Evolutionary conservation across 2,329 filamentous ascomycete genomes (phyloP).

Genomic region (Xylaria sp.): DNA sequence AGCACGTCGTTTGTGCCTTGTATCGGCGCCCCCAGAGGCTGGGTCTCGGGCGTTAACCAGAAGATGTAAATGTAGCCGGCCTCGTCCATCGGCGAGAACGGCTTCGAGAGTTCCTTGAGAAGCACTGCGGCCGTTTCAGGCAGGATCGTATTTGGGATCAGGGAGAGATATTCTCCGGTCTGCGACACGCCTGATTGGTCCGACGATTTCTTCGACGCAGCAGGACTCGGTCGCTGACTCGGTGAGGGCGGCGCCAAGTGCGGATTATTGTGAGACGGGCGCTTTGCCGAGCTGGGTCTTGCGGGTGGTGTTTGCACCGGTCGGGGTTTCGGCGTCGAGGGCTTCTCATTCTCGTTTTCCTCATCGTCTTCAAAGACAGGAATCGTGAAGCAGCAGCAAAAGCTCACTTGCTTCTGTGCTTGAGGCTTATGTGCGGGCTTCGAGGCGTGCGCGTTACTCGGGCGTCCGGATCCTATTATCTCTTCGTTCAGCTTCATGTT

Average conservation of each 20-base stretch:
- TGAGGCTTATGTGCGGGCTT: constrained; percentile 28
- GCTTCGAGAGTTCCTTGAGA: constrained; percentile 69
- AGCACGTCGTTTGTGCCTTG: constrained; percentile 55
- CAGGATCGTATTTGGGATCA: constrained; percentile 64
- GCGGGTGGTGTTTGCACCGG: constrained; percentile 39
- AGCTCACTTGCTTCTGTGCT: constrained; percentile 32
- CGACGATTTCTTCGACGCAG: constrained; percentile 25
- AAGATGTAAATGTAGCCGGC: constrained; percentile 98
- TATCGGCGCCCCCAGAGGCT: constrained; percentile 48
- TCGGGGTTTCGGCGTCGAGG: constrained; percentile 42
- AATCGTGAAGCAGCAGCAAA: constrained; percentile 51
- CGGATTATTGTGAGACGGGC: constrained; percentile 26
- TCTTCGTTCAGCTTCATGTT: constrained; percentile 26
- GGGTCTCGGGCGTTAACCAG: constrained; percentile 73
- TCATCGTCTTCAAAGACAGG: constrained; percentile 35
- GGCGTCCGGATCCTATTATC: constrained; percentile 18
- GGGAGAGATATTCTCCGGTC: constrained; percentile 49
- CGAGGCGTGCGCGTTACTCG: constrained; percentile 15
- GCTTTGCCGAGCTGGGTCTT: constrained; percentile 28
- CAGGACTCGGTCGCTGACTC: constrained; percentile 27
- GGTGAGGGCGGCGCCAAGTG: constrained; percentile 28
- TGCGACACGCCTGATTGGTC: constrained; percentile 30
- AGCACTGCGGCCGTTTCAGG: constrained; percentile 65
- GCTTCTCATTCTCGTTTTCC: constrained; percentile 35
- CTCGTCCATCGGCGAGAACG: constrained; percentile 69